A percentile compares a stretch with the other conserved stretches of the same genome.
Evolutionary conservation across 2,329 filamentous ascomycete species (phyloP).

Genomic region (Colletotrichum spinosum): DNA sequence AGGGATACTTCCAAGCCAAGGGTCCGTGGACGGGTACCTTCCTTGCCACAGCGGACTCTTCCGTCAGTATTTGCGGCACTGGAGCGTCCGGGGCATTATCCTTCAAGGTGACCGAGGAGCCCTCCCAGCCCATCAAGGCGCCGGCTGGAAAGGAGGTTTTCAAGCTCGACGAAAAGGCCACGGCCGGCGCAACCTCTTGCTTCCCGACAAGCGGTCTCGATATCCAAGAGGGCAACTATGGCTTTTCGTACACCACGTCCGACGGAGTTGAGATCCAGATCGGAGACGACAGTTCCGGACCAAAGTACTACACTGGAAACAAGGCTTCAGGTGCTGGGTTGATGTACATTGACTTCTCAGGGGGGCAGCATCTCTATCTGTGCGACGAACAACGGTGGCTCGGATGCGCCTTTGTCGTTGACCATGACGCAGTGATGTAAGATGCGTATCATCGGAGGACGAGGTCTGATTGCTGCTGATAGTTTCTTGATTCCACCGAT

Average conservation of each 20-base stretch:
- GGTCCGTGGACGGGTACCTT: constrained; percentile 16
- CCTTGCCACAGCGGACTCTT: background rate
- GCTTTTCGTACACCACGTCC: constrained; percentile 16
- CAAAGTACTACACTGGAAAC: constrained; percentile 18
- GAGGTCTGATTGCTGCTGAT: too few relatives aligned
- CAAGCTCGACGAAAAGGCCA: constrained; percentile 6
- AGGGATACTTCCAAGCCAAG: constrained; percentile 16
- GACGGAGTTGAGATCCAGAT: constrained; percentile 2
- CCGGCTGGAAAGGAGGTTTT: constrained; percentile 12
- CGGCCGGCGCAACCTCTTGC: constrained; percentile 4
- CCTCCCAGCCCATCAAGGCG: constrained; percentile 1
- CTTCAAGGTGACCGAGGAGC: constrained; percentile 8
- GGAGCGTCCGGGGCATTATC: background rate
- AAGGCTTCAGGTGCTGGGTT: constrained; percentile 1
- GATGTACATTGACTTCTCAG: constrained; percentile 19
- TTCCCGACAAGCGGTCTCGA: constrained; percentile 10
- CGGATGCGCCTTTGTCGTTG: background rate
- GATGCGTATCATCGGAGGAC: background rate
- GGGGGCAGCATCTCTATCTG: constrained; percentile 11
- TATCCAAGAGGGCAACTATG: constrained; percentile 16
- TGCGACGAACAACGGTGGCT: constrained; percentile 3
- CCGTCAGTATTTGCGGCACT: constrained; percentile 4
- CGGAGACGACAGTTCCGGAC: constrained; percentile 12
- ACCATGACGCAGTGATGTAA: constrained; percentile 5
- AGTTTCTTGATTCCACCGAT: too few relatives aligned